These are phyloP conservation scores for Tolypocladium sp. DNA, from an alignment of 2,329 filamentous ascomycete species.

Conservation along the genomic window DNA sequence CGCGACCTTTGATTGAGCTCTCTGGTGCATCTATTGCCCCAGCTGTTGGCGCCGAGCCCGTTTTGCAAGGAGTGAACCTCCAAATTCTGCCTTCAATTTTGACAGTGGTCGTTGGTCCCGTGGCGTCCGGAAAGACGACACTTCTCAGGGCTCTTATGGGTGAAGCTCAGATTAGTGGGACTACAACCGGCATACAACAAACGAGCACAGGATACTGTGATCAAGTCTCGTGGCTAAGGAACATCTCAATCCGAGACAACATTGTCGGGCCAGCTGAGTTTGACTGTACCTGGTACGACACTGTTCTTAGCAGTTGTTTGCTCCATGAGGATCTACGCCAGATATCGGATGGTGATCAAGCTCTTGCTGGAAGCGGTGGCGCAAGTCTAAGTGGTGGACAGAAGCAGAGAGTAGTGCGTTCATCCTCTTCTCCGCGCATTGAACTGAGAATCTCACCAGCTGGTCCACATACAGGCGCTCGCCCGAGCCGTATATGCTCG, in stretches of 20 bases:
- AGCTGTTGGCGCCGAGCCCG: background rate
- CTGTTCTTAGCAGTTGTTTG: conserved; percentile 17
- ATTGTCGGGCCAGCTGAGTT: conserved; percentile 17
- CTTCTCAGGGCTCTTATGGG: background rate
- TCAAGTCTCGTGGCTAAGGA: background rate
- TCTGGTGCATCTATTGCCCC: background rate
- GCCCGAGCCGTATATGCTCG: conserved; percentile 4
- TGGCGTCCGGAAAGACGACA: background rate
- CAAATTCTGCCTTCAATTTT: background rate
- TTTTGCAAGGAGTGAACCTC: background rate
- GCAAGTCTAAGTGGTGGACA: conserved; percentile 28
- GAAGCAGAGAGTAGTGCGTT: conserved; percentile 19
- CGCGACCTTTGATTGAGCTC: background rate
- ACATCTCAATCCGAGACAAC: conserved; percentile 11
- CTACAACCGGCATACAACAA: background rate
- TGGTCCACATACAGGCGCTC: background rate
- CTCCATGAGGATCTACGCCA: conserved; percentile 16
- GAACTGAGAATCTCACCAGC: background rate
- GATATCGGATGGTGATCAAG: conserved; percentile 21
- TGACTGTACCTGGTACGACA: conserved; percentile 14
- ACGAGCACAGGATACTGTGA: background rate
- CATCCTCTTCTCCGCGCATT: background rate
- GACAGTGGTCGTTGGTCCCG: background rate
- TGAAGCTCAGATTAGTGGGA: background rate
- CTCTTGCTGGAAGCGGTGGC: conserved; percentile 23